Conservation (phyloP, 2,329 filamentous ascomycete genomes). For the Fusarium bactridioides region DNA sequence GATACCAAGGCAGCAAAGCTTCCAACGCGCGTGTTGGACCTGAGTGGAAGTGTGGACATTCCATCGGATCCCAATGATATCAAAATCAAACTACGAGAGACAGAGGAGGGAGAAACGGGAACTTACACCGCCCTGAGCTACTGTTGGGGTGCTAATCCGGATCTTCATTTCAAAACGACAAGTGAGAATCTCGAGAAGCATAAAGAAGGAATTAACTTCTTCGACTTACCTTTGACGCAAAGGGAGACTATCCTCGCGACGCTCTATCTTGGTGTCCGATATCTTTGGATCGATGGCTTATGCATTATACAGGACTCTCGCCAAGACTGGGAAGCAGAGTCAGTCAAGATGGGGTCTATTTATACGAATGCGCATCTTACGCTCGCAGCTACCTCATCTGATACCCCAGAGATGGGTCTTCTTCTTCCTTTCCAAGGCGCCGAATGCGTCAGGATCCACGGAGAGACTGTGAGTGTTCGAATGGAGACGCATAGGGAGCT, state of each 20-base stretch:
- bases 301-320: slow-evolving; percentile 10
- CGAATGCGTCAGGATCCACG: neutral
- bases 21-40: neutral
- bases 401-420: neutral
- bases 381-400: neutral
- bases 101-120: neutral
- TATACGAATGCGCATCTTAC: neutral
- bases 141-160: slow-evolving; percentile 1
- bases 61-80: neutral
- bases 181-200: neutral
- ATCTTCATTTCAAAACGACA: neutral
- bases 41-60: neutral
- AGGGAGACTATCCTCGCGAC: neutral
- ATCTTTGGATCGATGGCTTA: slow-evolving; percentile 10
- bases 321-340: slow-evolving; percentile 10
- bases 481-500: neutral
- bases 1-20: neutral
- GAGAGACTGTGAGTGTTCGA: neutral
- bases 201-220: neutral
- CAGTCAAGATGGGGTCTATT: neutral
- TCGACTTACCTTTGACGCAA: neutral
- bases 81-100: neutral
- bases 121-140: slow-evolving; percentile 5
- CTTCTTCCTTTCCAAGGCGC: neutral
- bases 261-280: neutral